Conservation (phyloP, 1,284 basidiomycete genomes). For the Sporisorium sorghi region DNA sequence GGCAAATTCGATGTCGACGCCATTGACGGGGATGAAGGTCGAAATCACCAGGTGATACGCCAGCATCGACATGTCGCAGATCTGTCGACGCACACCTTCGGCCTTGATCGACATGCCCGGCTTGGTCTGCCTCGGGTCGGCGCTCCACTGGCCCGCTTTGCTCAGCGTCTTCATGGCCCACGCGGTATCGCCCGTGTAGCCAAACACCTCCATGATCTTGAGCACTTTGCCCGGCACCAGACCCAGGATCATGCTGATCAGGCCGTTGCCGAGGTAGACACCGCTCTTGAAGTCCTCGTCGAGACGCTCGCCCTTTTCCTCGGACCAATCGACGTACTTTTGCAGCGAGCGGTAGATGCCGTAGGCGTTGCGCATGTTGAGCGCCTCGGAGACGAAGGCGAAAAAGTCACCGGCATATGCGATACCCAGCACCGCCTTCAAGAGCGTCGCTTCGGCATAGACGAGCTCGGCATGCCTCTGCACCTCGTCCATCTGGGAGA, state of each 20-base stretch:
- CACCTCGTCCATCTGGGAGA: conserved; percentile 63
- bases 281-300: conserved; percentile 68
- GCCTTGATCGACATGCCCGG: conserved; percentile 49
- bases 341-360: conserved; percentile 66
- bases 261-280: conserved; percentile 66
- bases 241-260: conserved; percentile 68
- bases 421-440: conserved; percentile 67
- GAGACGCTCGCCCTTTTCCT: conserved; percentile 40
- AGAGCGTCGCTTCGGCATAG: conserved; percentile 62
- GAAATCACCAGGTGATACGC: conserved; percentile 67
- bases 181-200: conserved; percentile 64
- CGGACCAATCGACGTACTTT: conserved; percentile 67
- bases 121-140: conserved; percentile 30
- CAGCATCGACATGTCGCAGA: conserved; percentile 67
- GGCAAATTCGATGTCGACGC: conserved; percentile 65
- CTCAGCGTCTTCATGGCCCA: conserved; percentile 61
- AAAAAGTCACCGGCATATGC: conserved; percentile 67
- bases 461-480: conserved; percentile 67
- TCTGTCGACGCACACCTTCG: conserved; percentile 56
- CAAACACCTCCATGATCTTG: conserved; percentile 69
- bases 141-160: conserved; percentile 60
- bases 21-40: conserved; percentile 67
- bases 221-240: conserved; percentile 66
- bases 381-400: conserved; percentile 65
- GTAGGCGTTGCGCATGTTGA: conserved; percentile 68